phyloP scores from a whole-genome alignment of 2,329 filamentous ascomycete species.

The Pleoardoris graminearum region DNA sequence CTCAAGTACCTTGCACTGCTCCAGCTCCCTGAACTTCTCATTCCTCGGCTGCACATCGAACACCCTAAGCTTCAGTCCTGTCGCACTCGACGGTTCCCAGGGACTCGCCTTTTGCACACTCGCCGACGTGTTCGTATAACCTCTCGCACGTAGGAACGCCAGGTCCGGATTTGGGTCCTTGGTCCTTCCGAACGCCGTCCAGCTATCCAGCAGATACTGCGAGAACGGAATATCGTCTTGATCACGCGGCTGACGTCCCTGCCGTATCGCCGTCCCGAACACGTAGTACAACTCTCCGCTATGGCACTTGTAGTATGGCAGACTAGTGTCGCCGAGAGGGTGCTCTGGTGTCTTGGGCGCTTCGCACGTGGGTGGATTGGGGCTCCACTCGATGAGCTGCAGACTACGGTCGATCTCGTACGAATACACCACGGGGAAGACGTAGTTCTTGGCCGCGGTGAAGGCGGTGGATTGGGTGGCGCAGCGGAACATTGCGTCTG shows the following conservation, averaged over 20 bases:
- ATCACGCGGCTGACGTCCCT: constrained; percentile 37
- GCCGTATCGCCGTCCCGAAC: constrained; percentile 40
- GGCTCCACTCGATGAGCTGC: constrained; percentile 30
- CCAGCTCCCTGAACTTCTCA: constrained; percentile 27
- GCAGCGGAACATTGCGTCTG: constrained; percentile 39
- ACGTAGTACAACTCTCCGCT: constrained; percentile 39
- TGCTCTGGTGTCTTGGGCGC: constrained; percentile 25
- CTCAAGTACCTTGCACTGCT: constrained; percentile 32
- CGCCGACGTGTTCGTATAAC: constrained; percentile 30
- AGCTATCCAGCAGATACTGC: constrained; percentile 38
- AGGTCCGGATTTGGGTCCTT: constrained; percentile 28
- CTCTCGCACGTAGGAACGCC: constrained; percentile 29
- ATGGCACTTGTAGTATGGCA: constrained; percentile 33
- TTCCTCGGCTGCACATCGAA: constrained; percentile 28
- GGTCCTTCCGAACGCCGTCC: constrained; percentile 39
- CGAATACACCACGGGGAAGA: constrained; percentile 30
- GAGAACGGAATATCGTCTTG: constrained; percentile 35
- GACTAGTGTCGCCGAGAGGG: constrained; percentile 31
- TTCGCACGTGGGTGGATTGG: constrained; percentile 43
- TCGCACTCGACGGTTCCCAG: constrained; percentile 21
- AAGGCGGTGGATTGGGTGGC: constrained; percentile 34
- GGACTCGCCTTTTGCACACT: constrained; percentile 13
- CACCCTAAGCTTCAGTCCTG: constrained; percentile 20
- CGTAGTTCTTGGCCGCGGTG: constrained; percentile 22
- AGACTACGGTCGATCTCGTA: constrained; percentile 42